Base-by-base conservation (phyloP, 768 basidiomycete genomes). In the Inosperma sp. region DNA sequence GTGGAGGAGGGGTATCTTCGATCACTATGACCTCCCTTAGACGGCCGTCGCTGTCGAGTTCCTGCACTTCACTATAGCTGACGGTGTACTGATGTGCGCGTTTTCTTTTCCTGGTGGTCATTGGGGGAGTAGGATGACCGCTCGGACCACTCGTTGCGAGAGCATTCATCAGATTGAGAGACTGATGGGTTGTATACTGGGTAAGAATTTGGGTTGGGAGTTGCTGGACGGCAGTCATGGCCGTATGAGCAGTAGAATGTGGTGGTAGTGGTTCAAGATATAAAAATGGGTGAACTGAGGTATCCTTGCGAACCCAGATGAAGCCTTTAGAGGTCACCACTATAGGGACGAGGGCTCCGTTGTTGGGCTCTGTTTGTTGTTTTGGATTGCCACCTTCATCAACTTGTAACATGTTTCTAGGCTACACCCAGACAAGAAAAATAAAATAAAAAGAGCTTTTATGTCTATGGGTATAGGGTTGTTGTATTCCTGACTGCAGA, bases 11-110 rank as follows among this genome's bases (percentile, higher is more conserved):
- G 36, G 91, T 92, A 72, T 93, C 91, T 60, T 93, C 91, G 67
- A 93, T 91, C 60, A 93, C 85, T 68, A 93, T 93, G 65, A 93
- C 86, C 67, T 93, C 90, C 47, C 90, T 74, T 31, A 90, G 74
- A 58, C 77, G 74, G 54, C 90, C 90, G 42, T 84, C 74, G 59
- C 74, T 77, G 70, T 93, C 90, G 65, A 91, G 78, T 71, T 93
- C 90, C 61, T 91, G 83, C 33, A 90, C 87, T 66, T 92, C 88
- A 64, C 85, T 88, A 74, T 90, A 92, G 73, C 80, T 85, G 68
- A 92, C 84, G 19, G 83, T 85, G 67, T 79, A 87, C 60, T 88
- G 85, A 60, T 85, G 83, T 25, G 83, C 77, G 65, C 88, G 82
- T 73, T 90, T 90, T 58, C 88, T 83, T 71, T 90, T 90, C 74